Base-by-base conservation (phyloP, 2,329 filamentous ascomycete genomes). In the Penicillium sp. region DNA sequence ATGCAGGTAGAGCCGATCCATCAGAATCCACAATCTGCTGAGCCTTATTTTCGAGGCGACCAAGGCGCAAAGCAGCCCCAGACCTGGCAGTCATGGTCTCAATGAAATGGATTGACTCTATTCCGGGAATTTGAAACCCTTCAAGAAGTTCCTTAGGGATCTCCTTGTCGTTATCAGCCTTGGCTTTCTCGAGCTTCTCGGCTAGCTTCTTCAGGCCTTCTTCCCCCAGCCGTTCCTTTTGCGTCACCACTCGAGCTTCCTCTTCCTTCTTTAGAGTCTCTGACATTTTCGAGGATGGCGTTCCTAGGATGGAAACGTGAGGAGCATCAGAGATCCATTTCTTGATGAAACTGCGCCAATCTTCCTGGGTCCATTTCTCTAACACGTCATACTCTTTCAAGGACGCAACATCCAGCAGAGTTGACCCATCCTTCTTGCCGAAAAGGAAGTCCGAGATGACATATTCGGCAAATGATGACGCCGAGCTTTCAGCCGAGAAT, bases 61-160 rank as follows among this genome's bases (percentile, higher is more conserved):
- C 93, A 53, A 93, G 80, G 65, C 87, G 84, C 69, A 88, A 86
- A 15, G 93, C 95, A 63, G 88, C 80, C 31, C 95, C 95, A 51
- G 91, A 90, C 29, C 93, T 87, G 38, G 93, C 95, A 19, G 93
- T 96, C 7, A 86, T 88, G 0, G 93, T 95, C 66, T 93, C 86
- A 69, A 97, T 96, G 77, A 99, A 98, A 74, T 97, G 92, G 54
- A 99, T 97, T 0, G 93, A 96, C 8, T 96, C 91, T 0, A 92
- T 91, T 35, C 88, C 86, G 0, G 95, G 95, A 11, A 98, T 91
- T 47, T 86, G 82, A 82, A 96, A 97, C 58, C 87, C 83, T 63
- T 92, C 90, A 15, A 99, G 84, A n/a, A 97, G 80, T 2, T 91
- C 87, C 26, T 87, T 83, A 0, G 95, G 95, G 61, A 99, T 96